Evolutionary conservation across 352 stramenopile genomes (phyloP), one percentile per base, ranked within the genome.

Genomic region (Pythium vanterpoolii): DNA sequence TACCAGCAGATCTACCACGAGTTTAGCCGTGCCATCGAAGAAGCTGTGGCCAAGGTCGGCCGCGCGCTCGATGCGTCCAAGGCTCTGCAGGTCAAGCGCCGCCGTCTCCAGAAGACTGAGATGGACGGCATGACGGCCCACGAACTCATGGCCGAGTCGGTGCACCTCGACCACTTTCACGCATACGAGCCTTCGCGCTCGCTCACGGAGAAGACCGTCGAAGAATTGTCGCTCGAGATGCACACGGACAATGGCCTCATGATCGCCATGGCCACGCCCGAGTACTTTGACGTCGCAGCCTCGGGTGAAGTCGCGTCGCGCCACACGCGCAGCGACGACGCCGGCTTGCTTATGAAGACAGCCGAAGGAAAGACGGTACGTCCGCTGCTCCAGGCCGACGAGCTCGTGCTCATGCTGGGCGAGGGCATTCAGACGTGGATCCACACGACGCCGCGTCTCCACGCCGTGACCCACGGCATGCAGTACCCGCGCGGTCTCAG

Each of bases 141-240:
- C 45, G 72, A 78, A 50, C 54, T 93, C 2, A 53, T 93, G 49
- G 69, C 83, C 23, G 77, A 89, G 33, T 87, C 80, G 23, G 71
- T 89, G 56, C 81, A 90, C 55, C 64, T 93, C 54, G 80, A 93
- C 58, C 83, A 93, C 71, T 90, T 93, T 51, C 83, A 93, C 51
- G 75, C 81, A 13, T 93, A 93, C 57, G 69, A 88, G 56, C 76
- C 71, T 44, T 62, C 61, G 34, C 58, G 52, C 24, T 27, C 46
- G 39, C 48, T 66, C 14, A 27, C 26, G 8, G 28, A 51, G 34
- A 64, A 62, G 51, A 67, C 42, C 48, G 54, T 50, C 56, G 72
- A 44, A 62, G 48, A 73, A 26, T 56, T 90, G 50, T 90, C 82
- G 46, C 59, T 93, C 18, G 76, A 85, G 60, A 70, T 89, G 67